Base-by-base conservation (phyloP, 257 asterid genomes). In the Solanum okadae region DNA sequence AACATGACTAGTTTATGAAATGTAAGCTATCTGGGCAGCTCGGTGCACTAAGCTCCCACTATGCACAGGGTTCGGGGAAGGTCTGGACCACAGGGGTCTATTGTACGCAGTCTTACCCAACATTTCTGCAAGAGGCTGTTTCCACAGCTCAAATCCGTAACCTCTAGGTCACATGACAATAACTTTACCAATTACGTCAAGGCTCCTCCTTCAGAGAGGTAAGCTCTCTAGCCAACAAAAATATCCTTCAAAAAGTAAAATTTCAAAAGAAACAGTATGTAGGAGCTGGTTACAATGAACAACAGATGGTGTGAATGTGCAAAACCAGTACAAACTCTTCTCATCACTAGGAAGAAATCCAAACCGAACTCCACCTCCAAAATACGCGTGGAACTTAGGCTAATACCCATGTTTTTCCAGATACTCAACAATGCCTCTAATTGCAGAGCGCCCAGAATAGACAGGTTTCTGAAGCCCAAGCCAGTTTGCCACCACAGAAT, bases 401-500 rank as follows among this genome's bases (percentile, higher is more conserved):
- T 89, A 65, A 84, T 93, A 91, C 52, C 91, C 94, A 89, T 96
- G 98, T 88, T 91, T 92, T 6, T 93, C 89, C 18, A 95, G 96
- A 82, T 89, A 94, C 38, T 90, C 89, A 29, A 93, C 94, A 20
- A 93, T 90, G 25, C 98, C 98, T 89, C 98, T 92, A 23, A 96
- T 93, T 16, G 98, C 95, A 31, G 96, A 91, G 65, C 98, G 90
- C 16, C 93, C 94, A 3, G 90, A 85, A 44, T 73, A 84, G 6
- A 94, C 90, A 5, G 98, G 94, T 61, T 86, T 87, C 85, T 88
- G 91, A 52, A 95, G 95, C 22, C 96, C 98, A 91, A 96, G 88
- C 95, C 94, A 95, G 46, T 92, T 93, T 10, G 96, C 96, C 88
- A 96, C 96, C 38, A 83, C 18, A 5, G 98, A 96, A 81, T 96